Conservation (phyloP, 805 yeast species). For the Starmerella riodocensis region DNA sequence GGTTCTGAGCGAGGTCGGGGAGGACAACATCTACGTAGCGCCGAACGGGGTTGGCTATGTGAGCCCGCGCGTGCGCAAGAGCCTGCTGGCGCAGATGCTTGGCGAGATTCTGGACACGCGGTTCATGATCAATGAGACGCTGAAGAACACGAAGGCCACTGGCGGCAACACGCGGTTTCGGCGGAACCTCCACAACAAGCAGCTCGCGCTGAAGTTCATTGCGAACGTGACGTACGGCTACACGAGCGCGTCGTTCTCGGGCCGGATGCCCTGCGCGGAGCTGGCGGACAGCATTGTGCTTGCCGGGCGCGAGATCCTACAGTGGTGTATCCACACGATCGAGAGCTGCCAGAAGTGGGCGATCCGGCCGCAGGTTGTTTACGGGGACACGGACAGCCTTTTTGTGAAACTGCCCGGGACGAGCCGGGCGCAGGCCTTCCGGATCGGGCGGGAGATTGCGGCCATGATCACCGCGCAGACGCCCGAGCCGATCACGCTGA, state of each 20-base stretch:
- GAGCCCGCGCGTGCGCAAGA: constrained; percentile 49
- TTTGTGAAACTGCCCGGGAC: constrained; percentile 85
- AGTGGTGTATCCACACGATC: constrained; percentile 54
- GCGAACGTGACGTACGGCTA: constrained; percentile 97
- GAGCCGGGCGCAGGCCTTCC: constrained; percentile 62
- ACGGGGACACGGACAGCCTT: constrained; percentile 92
- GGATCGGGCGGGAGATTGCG: constrained; percentile 60
- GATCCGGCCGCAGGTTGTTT: constrained; percentile 66
- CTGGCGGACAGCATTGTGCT: constrained; percentile 90
- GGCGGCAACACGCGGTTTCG: constrained; percentile 23
- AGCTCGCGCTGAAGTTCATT: constrained; percentile 71
- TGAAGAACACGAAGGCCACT: constrained; percentile 22
- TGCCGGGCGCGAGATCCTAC: constrained; percentile 75
- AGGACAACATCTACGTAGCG: constrained; percentile 47
- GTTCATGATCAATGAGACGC: constrained; percentile 59
- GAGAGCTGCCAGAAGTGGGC: constrained; percentile 53
- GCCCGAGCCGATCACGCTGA: constrained; percentile 70
- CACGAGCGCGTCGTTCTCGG: constrained; percentile 86
- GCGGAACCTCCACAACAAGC: constrained; percentile 58
- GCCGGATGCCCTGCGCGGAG: constrained; percentile 94
- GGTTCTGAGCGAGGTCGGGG: constrained; percentile 27
- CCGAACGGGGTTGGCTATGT: constrained; percentile 83
- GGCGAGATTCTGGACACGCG: constrained; percentile 71
- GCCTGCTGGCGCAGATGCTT: constrained; percentile 71
- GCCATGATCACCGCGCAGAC: constrained; percentile 44